A percentile compares a stretch with the other conserved stretches of the same genome.
Evolutionary conservation across 1,139 yeast species (phyloP).

Genomic region (Suhomyces anneliseae): DNA sequence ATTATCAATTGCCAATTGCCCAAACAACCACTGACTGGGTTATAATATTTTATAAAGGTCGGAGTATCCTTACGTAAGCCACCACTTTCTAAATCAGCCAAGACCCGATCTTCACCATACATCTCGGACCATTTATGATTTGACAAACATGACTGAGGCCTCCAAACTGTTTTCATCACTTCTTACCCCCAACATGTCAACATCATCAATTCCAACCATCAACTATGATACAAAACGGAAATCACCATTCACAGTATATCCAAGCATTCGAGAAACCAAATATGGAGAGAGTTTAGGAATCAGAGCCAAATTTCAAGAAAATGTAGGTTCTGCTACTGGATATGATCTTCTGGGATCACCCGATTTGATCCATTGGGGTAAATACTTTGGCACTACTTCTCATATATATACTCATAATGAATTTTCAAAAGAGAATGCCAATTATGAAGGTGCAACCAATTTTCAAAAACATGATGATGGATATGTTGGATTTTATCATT

Average conservation of each 20-base stretch:
- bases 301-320: slow-evolving; percentile 23
- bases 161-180: slow-evolving; percentile 6
- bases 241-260: slow-evolving; percentile 8
- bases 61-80: neutral
- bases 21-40: too few relatives aligned
- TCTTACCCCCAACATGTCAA: slow-evolving; percentile 5
- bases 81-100: neutral
- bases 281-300: slow-evolving; percentile 32
- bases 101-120: neutral
- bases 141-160: slow-evolving; percentile 2
- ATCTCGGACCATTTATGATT: neutral
- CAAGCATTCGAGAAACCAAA: slow-evolving; percentile 24
- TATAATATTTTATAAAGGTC: too few relatives aligned
- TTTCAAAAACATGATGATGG: slow-evolving; percentile 35
- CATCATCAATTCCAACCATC: slow-evolving; percentile 8
- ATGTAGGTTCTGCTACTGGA: slow-evolving; percentile 11
- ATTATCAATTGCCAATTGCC: too few relatives aligned
- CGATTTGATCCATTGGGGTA: slow-evolving; percentile 44
- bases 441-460: slow-evolving; percentile 5
- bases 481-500: slow-evolving; percentile 43
- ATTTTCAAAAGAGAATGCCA: slow-evolving; percentile 18
- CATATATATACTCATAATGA: slow-evolving; percentile 31
- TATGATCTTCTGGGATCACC: slow-evolving; percentile 31
- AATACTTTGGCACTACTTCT: slow-evolving; percentile 34
- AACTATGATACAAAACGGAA: slow-evolving; percentile 6